Evolutionary conservation across 805 yeast genomes (phyloP), one percentile per base, ranked within the genome.

Genomic region (Wickerhamiella domercqiae): DNA sequence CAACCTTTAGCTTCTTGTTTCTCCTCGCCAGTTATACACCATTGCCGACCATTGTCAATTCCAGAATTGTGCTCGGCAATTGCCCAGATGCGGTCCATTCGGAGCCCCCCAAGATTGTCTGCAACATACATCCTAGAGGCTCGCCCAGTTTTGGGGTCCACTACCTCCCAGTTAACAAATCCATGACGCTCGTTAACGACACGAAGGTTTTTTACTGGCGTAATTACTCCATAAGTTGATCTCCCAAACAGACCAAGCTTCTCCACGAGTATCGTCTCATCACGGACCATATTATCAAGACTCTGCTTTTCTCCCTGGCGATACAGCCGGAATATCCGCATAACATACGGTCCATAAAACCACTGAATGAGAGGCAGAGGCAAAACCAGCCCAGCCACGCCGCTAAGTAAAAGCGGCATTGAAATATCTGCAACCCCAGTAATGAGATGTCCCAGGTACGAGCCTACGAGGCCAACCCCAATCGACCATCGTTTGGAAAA

Each of bases 51-150:
- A 44, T 76, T 76, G 47, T 78, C 68, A 7, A 78, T 61, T 0
- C 76, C 81, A 34, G 73, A 62, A 42, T 76, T 73, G 35, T 61
- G 60, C 52, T 82, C 93, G 1, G 78, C 71, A n/a, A 79, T 69
- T 0, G 86, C 83, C 87, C 93, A 77, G 4, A 81, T 57, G 38
- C 94, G 61, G 49, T 81, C 90, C 93, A 81, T 81, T 45, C 72
- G 71, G 52, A 78, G 59, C 2, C 93, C 93, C 2, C 93, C 90
- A 32, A 78, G 62, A 45, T 80, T 77, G 49, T 81, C 93, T 13
- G 66, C 69, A 2, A 81, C 68, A 49, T 73, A 78, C 52, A 62
- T 73, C 14, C 68, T 59, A 7, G 56, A 53, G 29, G 49, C 49
- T 21, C 52, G 49, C 7, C 58, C 57, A 13, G 47, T 40, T 24